Evolutionary conservation across 2,329 filamentous ascomycete genomes (phyloP), one percentile per base, ranked within the genome.

Genomic region (Trichophyton schoenleinii): DNA sequence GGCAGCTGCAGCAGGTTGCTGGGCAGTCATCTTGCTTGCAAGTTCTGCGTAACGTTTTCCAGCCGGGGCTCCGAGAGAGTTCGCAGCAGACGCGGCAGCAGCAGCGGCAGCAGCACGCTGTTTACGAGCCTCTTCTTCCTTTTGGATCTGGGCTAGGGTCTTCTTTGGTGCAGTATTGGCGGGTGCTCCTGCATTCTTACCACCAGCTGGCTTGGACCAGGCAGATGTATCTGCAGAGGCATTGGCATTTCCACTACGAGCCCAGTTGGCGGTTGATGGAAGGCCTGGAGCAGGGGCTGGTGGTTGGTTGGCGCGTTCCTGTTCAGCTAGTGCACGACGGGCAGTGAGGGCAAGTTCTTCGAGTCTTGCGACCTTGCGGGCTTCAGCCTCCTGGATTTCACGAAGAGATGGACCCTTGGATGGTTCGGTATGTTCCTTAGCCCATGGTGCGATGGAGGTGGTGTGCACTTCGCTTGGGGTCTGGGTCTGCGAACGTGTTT

Each of bases 331-430:
- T 28, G 86, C 86, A 67, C 88, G 89, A 67, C 91, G 87, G 63
- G 87, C 82, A 48, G 89, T 87, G 41, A 86, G 85, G 15, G 89
- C 90, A 60, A 85, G 77, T 70, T 94, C 90, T 70, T 97, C 92
- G 11, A 84, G 86, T 75, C 95, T 89, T 59, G 92, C 92, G 9
- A 91, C 91, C 72, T 94, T 95, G 70, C 88, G 89, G 41, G 92
- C 92, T 73, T 99, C 94, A 3, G 89, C 87, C 73, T 96, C 92
- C 73, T 99, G 94, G 25, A 99, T 99, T 71, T 99, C 91, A 76
- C 91, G 95, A 64, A 99, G 78, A 63, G 91, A 96, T 1, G 92
- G 94, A 0, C 91, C 91, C 73, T 89, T 95, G 46, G 89, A 84
- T 25, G 81, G 76, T 57, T 88, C 87, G 46, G 78, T 76, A 2